Evolutionary conservation across 2,329 filamentous ascomycete species (phyloP), one percentile per base, ranked within the genome.

Genomic region (Fusarium sambucinum): DNA sequence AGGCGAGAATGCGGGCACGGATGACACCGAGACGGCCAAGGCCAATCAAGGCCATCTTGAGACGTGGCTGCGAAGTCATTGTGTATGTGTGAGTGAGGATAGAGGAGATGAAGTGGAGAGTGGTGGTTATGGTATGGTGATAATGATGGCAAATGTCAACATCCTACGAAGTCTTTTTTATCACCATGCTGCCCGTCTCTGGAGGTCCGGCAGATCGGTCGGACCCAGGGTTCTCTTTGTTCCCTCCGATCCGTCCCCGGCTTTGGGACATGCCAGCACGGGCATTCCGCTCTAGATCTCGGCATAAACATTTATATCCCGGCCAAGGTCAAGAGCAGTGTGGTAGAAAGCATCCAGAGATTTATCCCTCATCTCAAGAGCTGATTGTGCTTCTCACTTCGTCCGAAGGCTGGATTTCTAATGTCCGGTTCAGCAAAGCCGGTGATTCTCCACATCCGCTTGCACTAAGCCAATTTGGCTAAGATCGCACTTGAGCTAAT

Each of bases 1-100:
- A 77, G 35, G 74, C 73, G 40, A 79, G 72, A 52, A 78, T 78
- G 41, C 69, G 70, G 14, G 76, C 77, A 23, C 75, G 77, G 42
- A 79, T 69, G 47, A 59, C 64, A 23, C 75, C 74, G 7, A 77
- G 66, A 27, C 73, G 74, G 55, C 75, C 74, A 38, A 77, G 69
- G 51, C 74, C 74, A 54, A 76, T 72, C 32, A 75, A 50, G 52
- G 66, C 67, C 27, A 73, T 52, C 50, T 67, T 69, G 56, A 67
- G 63, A 32, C 66, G 59, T 32, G 35, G 48, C 55, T 65, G 64
- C 35, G 56, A 37, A 37, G 53, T 30, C 64, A 68, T 68, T 17
- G 33, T 69, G 17, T 32, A 37, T 30, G 23, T 73, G 42, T 46
- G 25, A 25, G 25, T 25, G 7, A 25, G 25, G n/a, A n/a, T n/a